Evolutionary conservation across 148 eudicot genomes (phyloP).

Genomic region (Camellia granthamiana): DNA sequence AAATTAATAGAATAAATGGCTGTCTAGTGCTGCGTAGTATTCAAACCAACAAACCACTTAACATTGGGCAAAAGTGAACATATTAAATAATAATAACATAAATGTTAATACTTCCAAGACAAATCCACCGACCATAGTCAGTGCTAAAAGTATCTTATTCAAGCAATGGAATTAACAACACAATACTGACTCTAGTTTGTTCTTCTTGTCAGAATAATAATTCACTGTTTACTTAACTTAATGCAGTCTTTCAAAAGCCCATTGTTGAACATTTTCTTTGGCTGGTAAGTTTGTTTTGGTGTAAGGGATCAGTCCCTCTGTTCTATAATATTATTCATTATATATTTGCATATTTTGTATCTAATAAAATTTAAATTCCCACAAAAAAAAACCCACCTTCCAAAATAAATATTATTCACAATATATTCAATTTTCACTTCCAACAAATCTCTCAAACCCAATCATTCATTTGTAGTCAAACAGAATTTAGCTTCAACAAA

Average conservation of each 20-base stretch:
- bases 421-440: no score
- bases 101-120: no score
- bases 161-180: no score
- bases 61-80: background rate
- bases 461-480: background rate
- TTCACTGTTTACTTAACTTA: background rate
- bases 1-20: background rate
- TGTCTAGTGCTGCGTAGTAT: background rate
- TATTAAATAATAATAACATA: background rate
- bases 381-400: background rate
- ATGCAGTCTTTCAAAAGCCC: background rate
- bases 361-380: background rate
- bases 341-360: background rate
- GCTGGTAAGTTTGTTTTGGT: background rate
- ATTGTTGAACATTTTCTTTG: background rate
- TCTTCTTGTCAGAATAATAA: no score
- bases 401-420: background rate
- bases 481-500: background rate
- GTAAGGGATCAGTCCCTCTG: background rate
- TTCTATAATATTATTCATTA: background rate
- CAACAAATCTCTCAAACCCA: no score
- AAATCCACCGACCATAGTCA: no score
- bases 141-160: no score
- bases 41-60: background rate
- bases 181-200: no score